Conservation (phyloP, 176 grass and related monocot species). For the Metroxylon sagu region DNA sequence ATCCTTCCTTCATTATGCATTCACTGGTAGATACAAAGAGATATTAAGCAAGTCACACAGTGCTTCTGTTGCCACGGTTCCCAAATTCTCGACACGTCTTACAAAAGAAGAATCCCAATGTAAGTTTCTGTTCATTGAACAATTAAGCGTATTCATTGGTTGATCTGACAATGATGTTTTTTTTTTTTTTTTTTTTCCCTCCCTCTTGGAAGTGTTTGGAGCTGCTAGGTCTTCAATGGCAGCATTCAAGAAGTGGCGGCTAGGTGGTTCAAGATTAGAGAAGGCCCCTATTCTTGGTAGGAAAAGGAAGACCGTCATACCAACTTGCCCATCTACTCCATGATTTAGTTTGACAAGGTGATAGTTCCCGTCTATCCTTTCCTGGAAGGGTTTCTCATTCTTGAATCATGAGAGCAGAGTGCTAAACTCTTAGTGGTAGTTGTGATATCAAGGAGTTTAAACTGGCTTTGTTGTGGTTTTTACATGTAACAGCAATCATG, state of each 20-base stretch:
- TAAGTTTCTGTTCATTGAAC: conserved; percentile 5
- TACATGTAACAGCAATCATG: no score
- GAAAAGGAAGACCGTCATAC: conserved; percentile 66
- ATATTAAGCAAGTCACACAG: conserved; percentile 87
- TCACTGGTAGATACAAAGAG: conserved; percentile 79
- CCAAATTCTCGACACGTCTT: conserved; percentile 65
- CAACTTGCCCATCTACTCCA: conserved; percentile 22
- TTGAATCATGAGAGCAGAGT: no score
- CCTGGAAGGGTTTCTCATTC: no score
- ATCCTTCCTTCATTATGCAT: conserved; percentile 60
- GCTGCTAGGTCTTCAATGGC: conserved; percentile 68
- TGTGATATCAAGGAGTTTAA: no score
- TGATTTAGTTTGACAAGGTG: conserved; percentile 2
- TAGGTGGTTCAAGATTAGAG: conserved; percentile 51
- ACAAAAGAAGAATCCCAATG: conserved; percentile 76
- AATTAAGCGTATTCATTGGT: not conserved
- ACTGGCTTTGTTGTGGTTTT: no score
- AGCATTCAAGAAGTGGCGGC: conserved; percentile 70
- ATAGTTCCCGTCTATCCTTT: no score
- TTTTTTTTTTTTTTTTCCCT: not conserved
- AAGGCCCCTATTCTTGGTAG: conserved; percentile 74
- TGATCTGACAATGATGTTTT: not conserved
- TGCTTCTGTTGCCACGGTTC: conserved; percentile 36
- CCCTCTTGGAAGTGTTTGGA: conserved; percentile 44
- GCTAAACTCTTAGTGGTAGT: no score